These are phyloP conservation scores for Colletotrichum sp. DNA, from an alignment of 2,329 filamentous ascomycete species.

Conservation along the genomic window DNA sequence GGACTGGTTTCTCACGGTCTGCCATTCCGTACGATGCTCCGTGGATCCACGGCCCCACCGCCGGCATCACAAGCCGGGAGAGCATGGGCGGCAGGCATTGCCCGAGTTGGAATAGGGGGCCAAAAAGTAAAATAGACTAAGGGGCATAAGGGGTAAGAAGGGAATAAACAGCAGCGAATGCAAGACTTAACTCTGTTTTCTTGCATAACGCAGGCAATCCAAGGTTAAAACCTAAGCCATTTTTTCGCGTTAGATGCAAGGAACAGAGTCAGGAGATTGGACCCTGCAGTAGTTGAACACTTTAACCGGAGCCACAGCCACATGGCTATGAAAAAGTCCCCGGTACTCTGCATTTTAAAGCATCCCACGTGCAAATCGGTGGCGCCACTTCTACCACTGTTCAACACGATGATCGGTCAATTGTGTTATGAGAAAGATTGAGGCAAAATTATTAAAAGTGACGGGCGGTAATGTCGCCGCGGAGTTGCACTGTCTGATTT, in stretches of 20 bases:
- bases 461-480: neutral
- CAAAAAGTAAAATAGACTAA: neutral
- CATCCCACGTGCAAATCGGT: neutral
- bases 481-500: neutral
- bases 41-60: neutral
- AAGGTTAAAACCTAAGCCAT: neutral
- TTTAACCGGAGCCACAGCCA: neutral
- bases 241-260: neutral
- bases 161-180: neutral
- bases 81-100: neutral
- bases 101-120: neutral
- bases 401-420: neutral
- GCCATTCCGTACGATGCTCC: neutral
- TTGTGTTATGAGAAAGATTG: neutral
- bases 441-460: neutral
- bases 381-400: neutral
- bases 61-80: neutral
- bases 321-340: neutral
- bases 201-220: neutral
- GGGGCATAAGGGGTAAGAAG: neutral
- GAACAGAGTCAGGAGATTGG: neutral
- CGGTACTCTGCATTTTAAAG: neutral
- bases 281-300: neutral
- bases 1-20: neutral
- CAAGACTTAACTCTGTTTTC: neutral